Percentiles rank a stretch among this genome's conserved stretches.
Evolutionary conservation across 225 moss, liverwort and hornwort genomes (phyloP).

Genomic region (Polytrichum commune): DNA sequence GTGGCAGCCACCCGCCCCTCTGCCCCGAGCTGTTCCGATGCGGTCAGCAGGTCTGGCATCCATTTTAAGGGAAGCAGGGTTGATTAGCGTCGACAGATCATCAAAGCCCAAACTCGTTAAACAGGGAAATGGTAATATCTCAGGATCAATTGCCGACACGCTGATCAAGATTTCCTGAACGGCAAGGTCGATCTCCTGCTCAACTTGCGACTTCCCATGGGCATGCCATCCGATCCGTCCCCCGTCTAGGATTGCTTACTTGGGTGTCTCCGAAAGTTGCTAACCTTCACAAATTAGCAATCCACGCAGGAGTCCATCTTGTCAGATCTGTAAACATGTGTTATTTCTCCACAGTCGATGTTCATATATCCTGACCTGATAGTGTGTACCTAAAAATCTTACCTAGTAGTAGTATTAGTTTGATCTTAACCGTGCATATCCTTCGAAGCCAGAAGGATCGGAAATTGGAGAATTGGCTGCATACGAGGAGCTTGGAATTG

Average conservation of each 20-base stretch:
- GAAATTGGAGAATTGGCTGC: neutral
- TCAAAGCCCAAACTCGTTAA: too few relatives aligned
- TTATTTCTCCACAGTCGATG: neutral
- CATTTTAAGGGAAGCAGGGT: conserved; percentile 45
- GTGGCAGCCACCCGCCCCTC: conserved; percentile 67
- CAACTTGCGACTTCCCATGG: too few relatives aligned
- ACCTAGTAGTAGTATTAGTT: neutral
- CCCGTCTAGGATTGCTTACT: neutral
- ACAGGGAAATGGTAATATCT: too few relatives aligned
- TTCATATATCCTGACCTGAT: neutral
- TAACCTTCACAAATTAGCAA: neutral
- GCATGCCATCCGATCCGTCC: neutral
- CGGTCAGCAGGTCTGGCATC: conserved; percentile 35
- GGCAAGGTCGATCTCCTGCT: too few relatives aligned
- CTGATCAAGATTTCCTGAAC: too few relatives aligned
- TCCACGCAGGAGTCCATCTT: neutral
- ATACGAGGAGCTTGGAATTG: neutral
- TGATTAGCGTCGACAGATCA: conserved; percentile 19
- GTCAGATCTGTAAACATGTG: conserved; percentile 6
- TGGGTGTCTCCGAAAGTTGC: too few relatives aligned
- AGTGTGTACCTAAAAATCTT: neutral
- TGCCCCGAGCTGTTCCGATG: conserved; percentile 32
- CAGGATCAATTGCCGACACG: too few relatives aligned
- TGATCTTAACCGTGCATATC: neutral
- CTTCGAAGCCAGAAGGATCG: neutral